Percentiles rank a stretch among this genome's conserved stretches.
phyloP scores from a whole-genome alignment of 306 rosid genomes.

The Quillaja saponaria region DNA sequence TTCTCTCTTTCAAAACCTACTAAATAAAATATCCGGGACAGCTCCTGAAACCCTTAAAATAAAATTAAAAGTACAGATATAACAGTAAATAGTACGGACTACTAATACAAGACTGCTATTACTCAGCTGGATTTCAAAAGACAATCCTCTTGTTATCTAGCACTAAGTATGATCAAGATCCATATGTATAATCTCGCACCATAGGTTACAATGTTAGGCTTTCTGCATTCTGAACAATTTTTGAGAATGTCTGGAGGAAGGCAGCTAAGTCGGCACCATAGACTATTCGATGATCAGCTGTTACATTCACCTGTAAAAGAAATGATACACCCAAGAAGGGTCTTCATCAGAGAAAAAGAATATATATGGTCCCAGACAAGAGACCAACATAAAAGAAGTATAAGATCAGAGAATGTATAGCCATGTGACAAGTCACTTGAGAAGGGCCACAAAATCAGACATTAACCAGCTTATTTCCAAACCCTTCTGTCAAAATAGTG shows the following conservation, averaged over 20 bases:
- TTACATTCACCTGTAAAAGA: constrained; percentile 81
- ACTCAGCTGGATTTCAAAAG: constrained; percentile 17
- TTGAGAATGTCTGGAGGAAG: constrained; percentile 79
- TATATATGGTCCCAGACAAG: not conserved
- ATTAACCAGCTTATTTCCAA: not conserved
- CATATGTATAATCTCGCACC: no score
- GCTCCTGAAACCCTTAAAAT: constrained; percentile 25
- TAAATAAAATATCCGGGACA: constrained; percentile 22
- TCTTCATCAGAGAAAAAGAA: not conserved
- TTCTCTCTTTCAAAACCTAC: constrained; percentile 33
- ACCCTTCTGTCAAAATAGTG: not conserved
- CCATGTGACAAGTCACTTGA: not conserved
- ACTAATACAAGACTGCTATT: constrained; percentile 3
- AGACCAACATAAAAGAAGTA: not conserved
- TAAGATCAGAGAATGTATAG: not conserved
- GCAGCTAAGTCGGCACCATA: constrained; percentile 94
- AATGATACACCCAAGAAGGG: constrained; percentile 10
- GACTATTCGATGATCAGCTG: constrained; percentile 85
- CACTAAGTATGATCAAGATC: constrained; percentile 14
- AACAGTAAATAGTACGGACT: constrained; percentile 27
- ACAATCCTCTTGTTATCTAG: constrained; percentile 21
- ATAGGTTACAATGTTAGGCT: constrained; percentile 63
- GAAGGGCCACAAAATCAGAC: no score
- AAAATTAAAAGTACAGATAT: constrained; percentile 28
- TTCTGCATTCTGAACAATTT: constrained; percentile 77